Evolutionary conservation across 306 rosid species (phyloP).

Genomic region (Phaseolus lunatus): DNA sequence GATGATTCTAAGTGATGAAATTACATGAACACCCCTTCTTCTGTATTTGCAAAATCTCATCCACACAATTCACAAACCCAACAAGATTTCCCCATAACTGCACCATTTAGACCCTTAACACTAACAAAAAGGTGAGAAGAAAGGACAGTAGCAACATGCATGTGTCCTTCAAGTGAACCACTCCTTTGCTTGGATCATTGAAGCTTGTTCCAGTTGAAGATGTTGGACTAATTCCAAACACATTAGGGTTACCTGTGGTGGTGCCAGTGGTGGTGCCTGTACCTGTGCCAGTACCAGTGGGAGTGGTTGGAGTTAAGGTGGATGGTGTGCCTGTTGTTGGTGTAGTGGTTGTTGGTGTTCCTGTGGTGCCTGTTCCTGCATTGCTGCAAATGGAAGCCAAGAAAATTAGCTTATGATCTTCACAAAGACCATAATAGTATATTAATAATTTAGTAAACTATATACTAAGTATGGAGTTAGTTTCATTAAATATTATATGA

Average conservation of each 20-base stretch:
- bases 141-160: constrained; percentile 34
- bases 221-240: constrained; percentile 75
- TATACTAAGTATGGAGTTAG: background rate
- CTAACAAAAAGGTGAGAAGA: constrained; percentile 50
- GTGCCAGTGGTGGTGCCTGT: constrained; percentile 16
- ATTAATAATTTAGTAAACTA: background rate
- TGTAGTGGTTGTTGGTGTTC: constrained; percentile 46
- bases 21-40: constrained; percentile 40
- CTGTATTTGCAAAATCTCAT: constrained; percentile 52
- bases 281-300: constrained; percentile 38
- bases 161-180: constrained; percentile 40
- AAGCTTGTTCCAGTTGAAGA: constrained; percentile 55
- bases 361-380: constrained; percentile 55
- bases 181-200: constrained; percentile 42
- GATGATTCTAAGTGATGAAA: constrained; percentile 54
- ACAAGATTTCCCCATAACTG: background rate
- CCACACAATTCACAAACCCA: constrained; percentile 48
- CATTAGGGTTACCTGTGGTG: constrained; percentile 52
- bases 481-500: constrained; percentile 1
- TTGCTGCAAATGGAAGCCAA: constrained; percentile 58
- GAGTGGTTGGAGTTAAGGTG: constrained; percentile 50
- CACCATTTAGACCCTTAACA: constrained; percentile 48
- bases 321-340: constrained; percentile 51
- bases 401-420: constrained; percentile 2
- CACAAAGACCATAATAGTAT: background rate